Conservation (phyloP, 306 rosid species). For the Canavalia ensiformis region DNA sequence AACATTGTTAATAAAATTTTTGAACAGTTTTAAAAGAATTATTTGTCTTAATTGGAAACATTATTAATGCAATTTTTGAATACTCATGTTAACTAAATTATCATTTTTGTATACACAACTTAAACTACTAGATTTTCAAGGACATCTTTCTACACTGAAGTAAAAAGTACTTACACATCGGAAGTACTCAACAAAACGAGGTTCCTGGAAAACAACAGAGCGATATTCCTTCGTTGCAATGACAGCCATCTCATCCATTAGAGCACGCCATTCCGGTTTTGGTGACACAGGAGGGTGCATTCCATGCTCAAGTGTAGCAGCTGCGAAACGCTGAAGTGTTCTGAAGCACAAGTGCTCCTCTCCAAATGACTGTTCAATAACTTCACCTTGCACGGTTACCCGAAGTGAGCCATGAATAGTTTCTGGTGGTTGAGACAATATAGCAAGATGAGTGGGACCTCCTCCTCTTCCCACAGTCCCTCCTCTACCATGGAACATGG, state of each 20-base stretch:
- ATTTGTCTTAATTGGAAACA: not conserved
- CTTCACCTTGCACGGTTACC: constrained; percentile 93
- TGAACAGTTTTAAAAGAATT: not conserved
- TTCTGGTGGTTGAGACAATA: constrained; percentile 90
- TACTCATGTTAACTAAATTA: constrained; percentile 10
- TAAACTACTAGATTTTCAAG: constrained; percentile 27
- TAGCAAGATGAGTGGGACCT: constrained; percentile 91
- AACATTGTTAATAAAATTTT: not conserved
- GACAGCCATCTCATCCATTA: constrained; percentile 87
- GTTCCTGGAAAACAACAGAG: constrained; percentile 83
- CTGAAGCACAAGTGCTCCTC: constrained; percentile 92
- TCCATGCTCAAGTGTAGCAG: constrained; percentile 96
- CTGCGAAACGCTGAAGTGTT: constrained; percentile 87
- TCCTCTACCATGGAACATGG: constrained; percentile 95
- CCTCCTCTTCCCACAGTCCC: constrained; percentile 96
- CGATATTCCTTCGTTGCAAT: constrained; percentile 81
- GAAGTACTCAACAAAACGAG: constrained; percentile 85
- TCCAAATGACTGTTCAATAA: constrained; percentile 88
- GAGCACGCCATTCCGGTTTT: constrained; percentile 93
- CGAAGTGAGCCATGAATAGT: constrained; percentile 88
- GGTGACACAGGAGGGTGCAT: constrained; percentile 85
- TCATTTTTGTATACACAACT: not conserved
- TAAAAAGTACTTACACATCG: constrained; percentile 67
- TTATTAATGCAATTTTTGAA: not conserved
- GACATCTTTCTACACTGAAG: constrained; percentile 6